Base-by-base conservation (phyloP, 805 yeast species). In the Cyberlindnera americana region DNA sequence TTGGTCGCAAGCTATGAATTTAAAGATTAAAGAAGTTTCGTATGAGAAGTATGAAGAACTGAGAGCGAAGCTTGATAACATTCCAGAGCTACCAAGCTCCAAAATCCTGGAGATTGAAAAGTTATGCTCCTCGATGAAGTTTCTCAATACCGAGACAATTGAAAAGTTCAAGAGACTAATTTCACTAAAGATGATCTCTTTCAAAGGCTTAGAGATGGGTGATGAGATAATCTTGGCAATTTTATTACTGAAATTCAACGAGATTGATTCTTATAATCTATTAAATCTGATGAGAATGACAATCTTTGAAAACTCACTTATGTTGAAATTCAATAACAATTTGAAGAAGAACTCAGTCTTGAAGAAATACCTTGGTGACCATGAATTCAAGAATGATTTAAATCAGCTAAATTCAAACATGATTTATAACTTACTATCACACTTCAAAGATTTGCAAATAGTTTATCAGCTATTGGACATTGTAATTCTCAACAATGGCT, bases 1-100 rank as follows among this genome's bases (percentile, higher is more conserved):
- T 4, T 54, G 58, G 57, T 34, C 41, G 3, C 28, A 24, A 5
- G 16, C 37, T n/a, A 39, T 51, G 34, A 35, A 18, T 22, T 27
- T 10, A 38, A 43, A 8, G 48, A 41, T 29, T 33, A 50, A 40
- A 35, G 30, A 36, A 12, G 14, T 25, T 10, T 12, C 27, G 39
- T 48, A 69, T 19, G 66, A 76, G 35, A 57, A 66, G 14, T 69
- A 60, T 47, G 65, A 65, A 30, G 70, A 69, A 29, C 38, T 64
- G 12, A 56, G 53, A 27, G 41, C 57, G 15, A 62, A 67, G 35
- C 38, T 59, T 10, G 38, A 53, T 9, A 43, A 48, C 25, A 59
- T 50, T 16, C 41, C 61, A 47, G 55, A 56, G 14, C 55, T 62
- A 32, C 65, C 67, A 3, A 39, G 46, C 4, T 51, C 54, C 13